These are phyloP conservation scores for Populus ilicifolia DNA, from an alignment of 345 rosid species.

Conservation along the genomic window DNA sequence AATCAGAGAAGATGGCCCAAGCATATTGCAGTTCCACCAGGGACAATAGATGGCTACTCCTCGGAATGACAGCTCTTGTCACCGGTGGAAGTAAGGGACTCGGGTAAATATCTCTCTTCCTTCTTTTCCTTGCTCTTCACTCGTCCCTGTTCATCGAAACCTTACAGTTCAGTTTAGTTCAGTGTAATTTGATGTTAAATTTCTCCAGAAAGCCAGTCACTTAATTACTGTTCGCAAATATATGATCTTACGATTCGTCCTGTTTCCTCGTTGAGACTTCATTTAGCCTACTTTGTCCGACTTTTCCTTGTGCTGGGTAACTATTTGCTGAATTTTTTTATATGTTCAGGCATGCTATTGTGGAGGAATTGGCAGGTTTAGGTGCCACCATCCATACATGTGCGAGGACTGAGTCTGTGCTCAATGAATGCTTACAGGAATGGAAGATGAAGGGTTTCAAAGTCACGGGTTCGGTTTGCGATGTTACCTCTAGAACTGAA, in stretches of 20 bases:
- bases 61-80: conserved; percentile 29
- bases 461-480: conserved; percentile 19
- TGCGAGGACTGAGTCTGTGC: conserved; percentile 3
- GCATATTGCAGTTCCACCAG: not conserved
- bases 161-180: too few species aligned
- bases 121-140: not conserved
- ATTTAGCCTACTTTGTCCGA: too few species aligned
- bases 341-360: conserved; percentile 8
- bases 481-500: conserved; percentile 12
- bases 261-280: too few species aligned
- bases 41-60: conserved; percentile 44
- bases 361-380: conserved; percentile 22
- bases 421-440: conserved; percentile 3
- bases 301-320: too few species aligned
- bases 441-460: conserved; percentile 20
- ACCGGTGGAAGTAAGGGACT: conserved; percentile 36
- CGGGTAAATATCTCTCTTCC: conserved; percentile 6
- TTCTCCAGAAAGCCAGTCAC: too few species aligned
- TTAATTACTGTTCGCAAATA: too few species aligned
- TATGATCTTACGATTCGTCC: too few species aligned
- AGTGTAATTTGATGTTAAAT: too few species aligned
- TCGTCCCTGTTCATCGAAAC: too few species aligned
- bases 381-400: conserved; percentile 22
- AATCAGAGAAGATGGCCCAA: conserved; percentile 1
- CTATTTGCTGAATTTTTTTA: too few species aligned